These are phyloP conservation scores for Jatropha podagrica DNA, from an alignment of 441 rosid genomes.

Conservation along the genomic window DNA sequence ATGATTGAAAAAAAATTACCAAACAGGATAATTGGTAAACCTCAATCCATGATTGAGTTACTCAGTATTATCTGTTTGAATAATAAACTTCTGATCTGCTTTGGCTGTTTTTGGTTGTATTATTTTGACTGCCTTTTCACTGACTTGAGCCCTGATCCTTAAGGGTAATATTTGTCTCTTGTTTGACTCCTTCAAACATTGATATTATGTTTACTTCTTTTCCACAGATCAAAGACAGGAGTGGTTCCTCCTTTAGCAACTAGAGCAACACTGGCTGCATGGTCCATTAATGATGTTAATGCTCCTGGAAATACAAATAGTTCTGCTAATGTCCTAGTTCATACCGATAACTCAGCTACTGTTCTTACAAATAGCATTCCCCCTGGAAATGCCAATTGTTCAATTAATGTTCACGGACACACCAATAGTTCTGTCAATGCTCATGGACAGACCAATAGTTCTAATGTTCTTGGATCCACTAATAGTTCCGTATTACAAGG, in stretches of 20 bases:
- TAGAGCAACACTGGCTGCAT: slow-evolving; percentile 88
- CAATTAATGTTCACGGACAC: slow-evolving; percentile 21
- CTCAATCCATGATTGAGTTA: not conserved
- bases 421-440: slow-evolving; percentile 29
- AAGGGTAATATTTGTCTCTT: not conserved
- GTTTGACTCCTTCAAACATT: not conserved
- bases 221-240: slow-evolving; percentile 62
- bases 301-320: slow-evolving; percentile 13
- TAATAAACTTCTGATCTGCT: not conserved
- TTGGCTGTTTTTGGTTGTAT: not conserved
- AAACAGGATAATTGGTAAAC: not conserved
- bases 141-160: slow-evolving; percentile 5
- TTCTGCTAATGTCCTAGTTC: slow-evolving; percentile 25
- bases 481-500: slow-evolving; percentile 34
- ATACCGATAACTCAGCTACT: slow-evolving; percentile 31
- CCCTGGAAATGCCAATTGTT: slow-evolving; percentile 30
- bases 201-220: not conserved
- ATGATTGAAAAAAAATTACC: slow-evolving; percentile 1
- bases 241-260: slow-evolving; percentile 60
- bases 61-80: not conserved
- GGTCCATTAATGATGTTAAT: slow-evolving; percentile 46
- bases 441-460: slow-evolving; percentile 18
- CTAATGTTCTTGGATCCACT: slow-evolving; percentile 27
- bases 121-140: not conserved
- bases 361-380: slow-evolving; percentile 18